phyloP scores from a whole-genome alignment of 495 filamentous ascomycete species.

The Penicillium flavigenum region DNA sequence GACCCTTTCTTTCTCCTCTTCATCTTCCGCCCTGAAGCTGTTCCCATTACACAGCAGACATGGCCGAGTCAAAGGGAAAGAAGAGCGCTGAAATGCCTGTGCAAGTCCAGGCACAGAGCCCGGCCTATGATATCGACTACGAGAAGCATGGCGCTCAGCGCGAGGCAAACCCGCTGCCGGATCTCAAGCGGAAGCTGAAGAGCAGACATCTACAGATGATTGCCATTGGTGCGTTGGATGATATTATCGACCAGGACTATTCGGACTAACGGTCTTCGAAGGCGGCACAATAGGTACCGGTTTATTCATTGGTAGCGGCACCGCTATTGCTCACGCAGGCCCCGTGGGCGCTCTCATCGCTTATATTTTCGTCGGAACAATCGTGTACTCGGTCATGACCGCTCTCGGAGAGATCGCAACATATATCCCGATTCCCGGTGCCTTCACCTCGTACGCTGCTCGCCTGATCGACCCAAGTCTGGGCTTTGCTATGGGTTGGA shows the following conservation, averaged over 20 bases:
- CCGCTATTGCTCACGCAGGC: slow-evolving; percentile 62
- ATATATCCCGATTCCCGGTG: slow-evolving; percentile 73
- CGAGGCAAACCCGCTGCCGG: slow-evolving; percentile 42
- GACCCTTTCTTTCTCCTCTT: slow-evolving; percentile 15
- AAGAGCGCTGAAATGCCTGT: slow-evolving; percentile 33
- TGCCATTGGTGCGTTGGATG: slow-evolving; percentile 60
- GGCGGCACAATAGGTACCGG: slow-evolving; percentile 80
- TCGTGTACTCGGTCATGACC: slow-evolving; percentile 61
- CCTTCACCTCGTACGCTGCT: slow-evolving; percentile 72
- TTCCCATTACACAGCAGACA: slow-evolving; percentile 12
- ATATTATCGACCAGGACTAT: slow-evolving; percentile 25
- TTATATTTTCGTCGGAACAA: slow-evolving; percentile 61
- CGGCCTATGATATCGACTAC: slow-evolving; percentile 37
- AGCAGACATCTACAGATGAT: slow-evolving; percentile 73
- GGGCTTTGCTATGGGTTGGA: slow-evolving; percentile 81
- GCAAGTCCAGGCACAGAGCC: slow-evolving; percentile 21
- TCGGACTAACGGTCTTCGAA: slow-evolving; percentile 51
- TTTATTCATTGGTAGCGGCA: slow-evolving; percentile 74
- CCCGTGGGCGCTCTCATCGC: slow-evolving; percentile 70
- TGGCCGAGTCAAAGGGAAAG: slow-evolving; percentile 35
- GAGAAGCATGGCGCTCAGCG: slow-evolving; percentile 45
- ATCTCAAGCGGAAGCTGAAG: slow-evolving; percentile 62
- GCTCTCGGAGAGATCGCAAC: slow-evolving; percentile 71
- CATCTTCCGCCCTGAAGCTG: slow-evolving; percentile 5
- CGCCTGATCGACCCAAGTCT: slow-evolving; percentile 71